Conservation (phyloP, 768 basidiomycete species). For the Tylopilus sp. region DNA sequence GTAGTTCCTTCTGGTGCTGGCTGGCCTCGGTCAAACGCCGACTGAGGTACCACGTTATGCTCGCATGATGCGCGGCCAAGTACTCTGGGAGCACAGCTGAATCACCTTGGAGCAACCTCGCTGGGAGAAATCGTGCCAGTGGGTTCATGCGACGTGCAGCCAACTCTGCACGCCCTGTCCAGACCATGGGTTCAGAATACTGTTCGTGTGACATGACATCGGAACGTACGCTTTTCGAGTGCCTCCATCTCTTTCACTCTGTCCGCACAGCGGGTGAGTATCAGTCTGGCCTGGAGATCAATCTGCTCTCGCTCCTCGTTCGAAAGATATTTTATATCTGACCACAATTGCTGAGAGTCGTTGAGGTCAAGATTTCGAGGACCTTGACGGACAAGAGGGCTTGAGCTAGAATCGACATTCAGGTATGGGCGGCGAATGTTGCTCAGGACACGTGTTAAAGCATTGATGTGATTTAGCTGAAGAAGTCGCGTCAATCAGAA, state of each 20-base stretch:
- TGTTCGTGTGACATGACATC: constrained; percentile 14
- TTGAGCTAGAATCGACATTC: constrained; percentile 60
- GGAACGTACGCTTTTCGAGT: constrained; percentile 77
- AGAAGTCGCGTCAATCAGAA: constrained; percentile 1
- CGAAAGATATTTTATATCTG: constrained; percentile 64
- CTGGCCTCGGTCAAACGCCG: constrained; percentile 76
- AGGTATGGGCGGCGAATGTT: constrained; percentile 85
- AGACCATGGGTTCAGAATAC: constrained; percentile 13
- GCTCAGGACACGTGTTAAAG: constrained; percentile 66
- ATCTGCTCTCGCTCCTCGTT: constrained; percentile 96
- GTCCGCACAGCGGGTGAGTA: constrained; percentile 82
- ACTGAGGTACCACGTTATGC: constrained; percentile 88
- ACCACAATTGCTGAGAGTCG: constrained; percentile 52
- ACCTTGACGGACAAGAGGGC: constrained; percentile 49
- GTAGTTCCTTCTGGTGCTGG: constrained; percentile 79
- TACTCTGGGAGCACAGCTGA: constrained; percentile 54
- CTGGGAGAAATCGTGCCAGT: constrained; percentile 66
- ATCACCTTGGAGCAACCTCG: constrained; percentile 61
- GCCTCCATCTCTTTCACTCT: constrained; percentile 85
- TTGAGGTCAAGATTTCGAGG: constrained; percentile 55
- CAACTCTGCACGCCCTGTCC: constrained; percentile 62
- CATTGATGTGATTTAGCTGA: constrained; percentile 71
- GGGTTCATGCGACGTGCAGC: constrained; percentile 63
- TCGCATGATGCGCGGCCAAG: constrained; percentile 86
- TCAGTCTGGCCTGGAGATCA: constrained; percentile 85